A percentile compares a stretch with the other conserved stretches of the same genome.
Evolutionary conservation across 2,329 filamentous ascomycete genomes (phyloP).

Genomic region (Xylariomycetidae sp.): DNA sequence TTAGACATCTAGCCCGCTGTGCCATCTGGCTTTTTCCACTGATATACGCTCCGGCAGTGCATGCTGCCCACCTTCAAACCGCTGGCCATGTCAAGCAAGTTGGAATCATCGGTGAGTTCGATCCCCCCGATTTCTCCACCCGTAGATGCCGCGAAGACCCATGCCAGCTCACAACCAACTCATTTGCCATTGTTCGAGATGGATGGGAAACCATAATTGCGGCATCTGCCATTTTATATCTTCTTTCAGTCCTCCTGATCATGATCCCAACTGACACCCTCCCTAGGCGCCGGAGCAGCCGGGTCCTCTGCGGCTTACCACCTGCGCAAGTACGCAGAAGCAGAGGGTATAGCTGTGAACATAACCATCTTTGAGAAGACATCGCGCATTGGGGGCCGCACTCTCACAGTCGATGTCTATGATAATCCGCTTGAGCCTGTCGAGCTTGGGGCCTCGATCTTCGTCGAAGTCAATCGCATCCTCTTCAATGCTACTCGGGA

Average conservation of each 20-base stretch:
- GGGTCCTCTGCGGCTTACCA: conserved; percentile 86
- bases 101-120: conserved; percentile 52
- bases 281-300: conserved; percentile 77
- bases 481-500: conserved; percentile 66
- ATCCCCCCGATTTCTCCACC: too few species aligned
- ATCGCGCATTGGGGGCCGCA: conserved; percentile 74
- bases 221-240: background rate
- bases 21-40: too few species aligned
- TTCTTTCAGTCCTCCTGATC: background rate
- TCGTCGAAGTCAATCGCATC: conserved; percentile 79
- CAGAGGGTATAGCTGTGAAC: conserved; percentile 59
- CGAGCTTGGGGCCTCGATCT: conserved; percentile 89
- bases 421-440: conserved; percentile 62
- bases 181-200: too few species aligned
- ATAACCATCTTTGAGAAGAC: conserved; percentile 86
- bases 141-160: too few species aligned
- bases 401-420: conserved; percentile 77
- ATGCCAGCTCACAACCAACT: too few species aligned
- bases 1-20: too few species aligned
- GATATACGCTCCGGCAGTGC: too few species aligned
- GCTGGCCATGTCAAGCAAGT: conserved; percentile 55
- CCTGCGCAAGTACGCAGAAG: conserved; percentile 64
- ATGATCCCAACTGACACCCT: background rate
- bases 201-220: too few species aligned
- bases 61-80: too few species aligned